Conservation (phyloP, 805 yeast species). For the Candida oleophila region DNA sequence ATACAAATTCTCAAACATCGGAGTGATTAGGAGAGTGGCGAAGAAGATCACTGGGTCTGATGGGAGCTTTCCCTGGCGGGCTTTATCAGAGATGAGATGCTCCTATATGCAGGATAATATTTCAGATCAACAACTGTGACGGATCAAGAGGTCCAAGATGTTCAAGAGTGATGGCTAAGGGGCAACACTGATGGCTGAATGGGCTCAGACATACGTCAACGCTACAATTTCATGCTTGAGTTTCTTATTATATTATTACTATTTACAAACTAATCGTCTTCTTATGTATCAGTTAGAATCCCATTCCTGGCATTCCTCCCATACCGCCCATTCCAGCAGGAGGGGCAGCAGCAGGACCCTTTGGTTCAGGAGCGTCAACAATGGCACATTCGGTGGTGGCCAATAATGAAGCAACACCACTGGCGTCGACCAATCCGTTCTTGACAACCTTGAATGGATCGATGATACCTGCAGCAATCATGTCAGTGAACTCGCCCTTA, state of each 20-base stretch:
- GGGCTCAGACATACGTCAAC: no score
- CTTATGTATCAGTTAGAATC: constrained; percentile 18
- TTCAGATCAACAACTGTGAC: no score
- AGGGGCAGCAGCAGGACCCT: constrained; percentile 52
- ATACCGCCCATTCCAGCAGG: constrained; percentile 42
- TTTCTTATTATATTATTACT: constrained; percentile 2
- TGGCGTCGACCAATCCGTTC: constrained; percentile 92
- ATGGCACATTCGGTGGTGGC: constrained; percentile 99
- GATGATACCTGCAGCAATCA: constrained; percentile 95
- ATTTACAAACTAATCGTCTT: constrained; percentile 6
- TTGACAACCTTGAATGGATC: constrained; percentile 98
- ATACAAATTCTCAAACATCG: constrained; percentile 13
- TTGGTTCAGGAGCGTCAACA: constrained; percentile 90
- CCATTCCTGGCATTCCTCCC: constrained; percentile 39
- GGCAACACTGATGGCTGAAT: no score
- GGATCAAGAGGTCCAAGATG: no score
- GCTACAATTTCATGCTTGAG: no score
- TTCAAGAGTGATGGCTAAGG: no score
- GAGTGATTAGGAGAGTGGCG: no score
- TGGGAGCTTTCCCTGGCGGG: no score
- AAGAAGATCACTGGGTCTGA: no score
- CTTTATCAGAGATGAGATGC: no score
- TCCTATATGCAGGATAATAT: no score
- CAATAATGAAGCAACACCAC: constrained; percentile 94
- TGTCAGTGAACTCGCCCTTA: constrained; percentile 90